These are phyloP conservation scores for Starmerella potacharoeniae DNA, from an alignment of 805 yeast genomes.

Conservation along the genomic window DNA sequence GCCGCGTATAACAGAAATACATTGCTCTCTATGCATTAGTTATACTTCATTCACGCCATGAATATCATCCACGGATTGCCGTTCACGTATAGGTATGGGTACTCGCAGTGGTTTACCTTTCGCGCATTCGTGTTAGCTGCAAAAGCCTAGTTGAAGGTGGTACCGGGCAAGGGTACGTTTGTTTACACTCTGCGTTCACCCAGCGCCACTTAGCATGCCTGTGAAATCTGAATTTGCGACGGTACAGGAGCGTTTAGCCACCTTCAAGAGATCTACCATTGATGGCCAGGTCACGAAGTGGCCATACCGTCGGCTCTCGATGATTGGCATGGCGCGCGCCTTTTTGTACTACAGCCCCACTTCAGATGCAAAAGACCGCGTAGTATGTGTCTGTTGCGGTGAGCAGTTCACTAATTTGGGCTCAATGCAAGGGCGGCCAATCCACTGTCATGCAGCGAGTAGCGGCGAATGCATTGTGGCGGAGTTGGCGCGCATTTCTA, in stretches of 20 bases:
- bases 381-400: constrained; percentile 1
- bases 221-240: background rate
- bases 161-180: background rate
- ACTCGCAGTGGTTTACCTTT: too few species aligned
- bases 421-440: background rate
- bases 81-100: too few species aligned
- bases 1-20: too few species aligned
- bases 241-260: background rate
- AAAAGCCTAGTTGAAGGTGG: background rate
- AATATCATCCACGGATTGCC: too few species aligned
- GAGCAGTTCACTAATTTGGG: background rate
- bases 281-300: background rate
- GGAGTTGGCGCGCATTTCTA: background rate
- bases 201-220: background rate
- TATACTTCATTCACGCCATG: too few species aligned
- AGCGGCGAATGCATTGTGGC: constrained; percentile 2
- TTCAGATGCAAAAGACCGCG: background rate
- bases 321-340: constrained; percentile 7
- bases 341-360: background rate
- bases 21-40: too few species aligned
- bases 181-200: background rate
- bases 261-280: background rate
- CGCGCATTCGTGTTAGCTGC: too few species aligned
- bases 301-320: constrained; percentile 4
- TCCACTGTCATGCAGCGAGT: constrained; percentile 5